phyloP scores from a whole-genome alignment of 164 flowering plant species.

The Platanus orientalis region DNA sequence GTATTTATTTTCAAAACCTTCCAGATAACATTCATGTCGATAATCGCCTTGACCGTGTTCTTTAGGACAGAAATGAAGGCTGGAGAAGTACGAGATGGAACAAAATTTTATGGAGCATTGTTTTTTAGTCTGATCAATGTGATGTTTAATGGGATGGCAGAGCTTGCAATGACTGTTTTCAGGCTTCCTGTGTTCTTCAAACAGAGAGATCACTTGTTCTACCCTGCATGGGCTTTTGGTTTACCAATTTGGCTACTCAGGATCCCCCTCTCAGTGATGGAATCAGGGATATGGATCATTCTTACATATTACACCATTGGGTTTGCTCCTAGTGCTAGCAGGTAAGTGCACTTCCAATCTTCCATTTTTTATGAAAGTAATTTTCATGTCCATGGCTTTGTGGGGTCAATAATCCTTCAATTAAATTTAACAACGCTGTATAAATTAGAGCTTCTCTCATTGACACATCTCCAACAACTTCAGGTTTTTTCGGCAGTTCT shows the following conservation, averaged over 20 bases:
- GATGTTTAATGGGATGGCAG: conserved; percentile 67
- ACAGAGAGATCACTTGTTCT: conserved; percentile 55
- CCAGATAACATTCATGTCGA: conserved; percentile 65
- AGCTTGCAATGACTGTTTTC: conserved; percentile 49
- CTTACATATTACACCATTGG: conserved; percentile 56
- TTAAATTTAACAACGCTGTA: too few species aligned
- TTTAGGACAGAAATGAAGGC: conserved; percentile 22
- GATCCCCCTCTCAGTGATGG: conserved; percentile 50
- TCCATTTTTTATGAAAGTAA: neutral
- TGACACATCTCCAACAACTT: neutral
- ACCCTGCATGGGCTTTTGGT: conserved; percentile 64
- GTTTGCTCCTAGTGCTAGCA: conserved; percentile 44
- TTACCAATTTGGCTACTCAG: conserved; percentile 57
- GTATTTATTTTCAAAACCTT: conserved; percentile 53
- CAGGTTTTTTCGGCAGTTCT: conserved; percentile 52
- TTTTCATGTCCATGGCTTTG: neutral
- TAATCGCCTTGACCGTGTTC: conserved; percentile 45
- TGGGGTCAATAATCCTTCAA: neutral
- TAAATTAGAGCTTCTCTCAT: neutral
- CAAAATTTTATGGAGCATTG: conserved; percentile 52
- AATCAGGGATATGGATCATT: conserved; percentile 48
- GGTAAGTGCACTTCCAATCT: conserved; percentile 24
- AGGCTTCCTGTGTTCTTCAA: conserved; percentile 63
- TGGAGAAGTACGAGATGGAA: conserved; percentile 35
- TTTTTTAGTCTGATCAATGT: conserved; percentile 53